phyloP scores from a whole-genome alignment of 2,329 filamentous ascomycete species.

The Beauveria sp. region DNA sequence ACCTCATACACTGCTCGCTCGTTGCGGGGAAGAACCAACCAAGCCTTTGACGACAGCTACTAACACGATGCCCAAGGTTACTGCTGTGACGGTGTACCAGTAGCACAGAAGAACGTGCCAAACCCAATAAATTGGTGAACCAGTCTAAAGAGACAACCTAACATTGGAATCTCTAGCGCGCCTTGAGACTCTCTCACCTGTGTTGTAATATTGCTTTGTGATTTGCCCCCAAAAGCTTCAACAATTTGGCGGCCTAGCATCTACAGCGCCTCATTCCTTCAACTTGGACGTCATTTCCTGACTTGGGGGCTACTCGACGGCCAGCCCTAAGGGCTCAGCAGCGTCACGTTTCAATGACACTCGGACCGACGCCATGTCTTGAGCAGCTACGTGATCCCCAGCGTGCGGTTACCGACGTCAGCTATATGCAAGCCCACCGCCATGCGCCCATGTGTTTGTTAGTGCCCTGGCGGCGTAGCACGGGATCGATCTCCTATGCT shows the following conservation, averaged over 20 bases:
- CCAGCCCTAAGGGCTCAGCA: not conserved
- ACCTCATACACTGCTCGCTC: not conserved
- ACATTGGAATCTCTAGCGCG: not conserved
- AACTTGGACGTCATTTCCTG: not conserved
- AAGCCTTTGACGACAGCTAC: not conserved
- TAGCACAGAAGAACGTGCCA: not conserved
- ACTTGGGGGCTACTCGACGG: not conserved
- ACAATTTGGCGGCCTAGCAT: not conserved
- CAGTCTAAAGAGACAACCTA: not conserved
- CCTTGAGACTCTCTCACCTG: not conserved
- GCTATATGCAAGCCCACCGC: not conserved
- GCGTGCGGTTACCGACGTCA: not conserved
- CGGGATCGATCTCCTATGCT: conserved; percentile 11
- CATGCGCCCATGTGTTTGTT: not conserved
- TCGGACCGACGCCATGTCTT: not conserved
- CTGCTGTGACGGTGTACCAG: not conserved
- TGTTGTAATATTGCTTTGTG: not conserved
- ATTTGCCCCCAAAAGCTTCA: not conserved
- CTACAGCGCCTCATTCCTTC: not conserved
- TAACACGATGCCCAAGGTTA: not conserved
- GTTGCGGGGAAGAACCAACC: not conserved
- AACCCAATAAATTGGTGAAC: not conserved
- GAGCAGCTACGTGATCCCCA: not conserved
- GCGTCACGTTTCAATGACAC: conserved; percentile 2
- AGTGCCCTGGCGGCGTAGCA: conserved; percentile 2